These are phyloP conservation scores for Geranium rotundifolium DNA, from an alignment of 345 rosid species.

Conservation along the genomic window DNA sequence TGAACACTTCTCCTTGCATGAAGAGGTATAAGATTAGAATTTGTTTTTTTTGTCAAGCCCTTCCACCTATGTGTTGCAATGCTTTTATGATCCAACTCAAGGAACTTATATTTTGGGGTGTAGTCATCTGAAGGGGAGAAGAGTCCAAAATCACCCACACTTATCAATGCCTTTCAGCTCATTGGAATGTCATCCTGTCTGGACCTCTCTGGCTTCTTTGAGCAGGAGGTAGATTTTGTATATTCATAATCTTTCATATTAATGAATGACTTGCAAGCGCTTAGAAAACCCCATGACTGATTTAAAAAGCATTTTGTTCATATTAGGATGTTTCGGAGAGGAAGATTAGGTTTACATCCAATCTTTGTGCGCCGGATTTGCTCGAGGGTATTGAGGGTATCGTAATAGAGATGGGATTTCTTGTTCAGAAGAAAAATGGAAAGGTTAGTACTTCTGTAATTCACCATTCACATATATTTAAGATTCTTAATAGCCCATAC, in stretches of 20 bases:
- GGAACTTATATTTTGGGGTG: conserved; percentile 4
- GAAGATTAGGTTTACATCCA: conserved; percentile 83
- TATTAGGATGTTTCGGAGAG: conserved; percentile 75
- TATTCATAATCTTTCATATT: background rate
- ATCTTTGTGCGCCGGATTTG: conserved; percentile 57
- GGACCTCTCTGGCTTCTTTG: conserved; percentile 90
- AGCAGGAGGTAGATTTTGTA: conserved; percentile 52
- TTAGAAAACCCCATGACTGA: background rate
- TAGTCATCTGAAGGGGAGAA: conserved; percentile 43
- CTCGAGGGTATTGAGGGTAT: conserved; percentile 58
- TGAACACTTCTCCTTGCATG: conserved; percentile 41
- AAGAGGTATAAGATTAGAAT: conserved; percentile 27
- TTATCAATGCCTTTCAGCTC: conserved; percentile 81
- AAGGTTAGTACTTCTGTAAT: conserved; percentile 28
- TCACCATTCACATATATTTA: too few relatives aligned
- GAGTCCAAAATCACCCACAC: conserved; percentile 42
- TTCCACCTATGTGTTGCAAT: too few relatives aligned
- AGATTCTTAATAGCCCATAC: too few relatives aligned
- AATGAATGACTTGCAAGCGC: background rate
- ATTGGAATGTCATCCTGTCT: conserved; percentile 96
- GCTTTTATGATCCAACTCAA: background rate
- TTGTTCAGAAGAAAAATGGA: conserved; percentile 69
- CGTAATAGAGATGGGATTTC: conserved; percentile 75
- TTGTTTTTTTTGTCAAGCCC: background rate
- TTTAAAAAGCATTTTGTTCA: background rate